Evolutionary conservation across 2,329 filamentous ascomycete genomes (phyloP), one percentile per base, ranked within the genome.

Genomic region (Juglanconis oblonga): DNA sequence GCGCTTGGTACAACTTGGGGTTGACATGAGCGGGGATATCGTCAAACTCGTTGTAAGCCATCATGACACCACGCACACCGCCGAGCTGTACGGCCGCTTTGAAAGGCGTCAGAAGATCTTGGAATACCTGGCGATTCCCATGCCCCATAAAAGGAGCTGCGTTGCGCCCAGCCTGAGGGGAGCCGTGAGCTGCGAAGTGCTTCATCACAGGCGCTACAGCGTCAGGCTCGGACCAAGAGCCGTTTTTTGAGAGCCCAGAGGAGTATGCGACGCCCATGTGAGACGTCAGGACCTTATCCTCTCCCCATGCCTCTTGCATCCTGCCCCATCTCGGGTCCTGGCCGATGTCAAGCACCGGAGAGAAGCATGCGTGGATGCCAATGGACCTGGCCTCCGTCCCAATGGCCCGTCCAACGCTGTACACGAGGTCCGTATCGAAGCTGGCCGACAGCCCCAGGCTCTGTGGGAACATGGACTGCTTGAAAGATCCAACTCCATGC

Each of bases 291-390:
- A 77, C 64, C 64, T 77, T 77, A 61, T 79, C 77, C 57, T 79
- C 77, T 1, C 77, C 77, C 76, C 77, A 79, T n/a, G 72, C 74
- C 67, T 79, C 77, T 67, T 78, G 76, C 73, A 73, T 70, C 52
- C 77, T 70, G 5, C 77, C 76, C 76, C 76, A 79, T 57, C 77
- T 67, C 3, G 76, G 74, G 49, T 79, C 77, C 52, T 76, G 73
- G 1, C 74, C 76, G 6, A 79, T 65, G 64, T 79, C 77, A 2
- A 79, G 71, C 2, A 79, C 76, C 0, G 77, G 77, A 3, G 74
- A 71, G 51, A 79, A 69, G 64, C 76, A 79, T 5, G 76, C 76
- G 60, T 77, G 76, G 35, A 79, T 72, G 1, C 77, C 77, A 53
- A 78, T 77, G 33, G 74, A 76, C 13, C 77, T 70, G 1, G 76